These are phyloP conservation scores for Penicillium soppii DNA, from an alignment of 495 filamentous ascomycete genomes.

Conservation along the genomic window DNA sequence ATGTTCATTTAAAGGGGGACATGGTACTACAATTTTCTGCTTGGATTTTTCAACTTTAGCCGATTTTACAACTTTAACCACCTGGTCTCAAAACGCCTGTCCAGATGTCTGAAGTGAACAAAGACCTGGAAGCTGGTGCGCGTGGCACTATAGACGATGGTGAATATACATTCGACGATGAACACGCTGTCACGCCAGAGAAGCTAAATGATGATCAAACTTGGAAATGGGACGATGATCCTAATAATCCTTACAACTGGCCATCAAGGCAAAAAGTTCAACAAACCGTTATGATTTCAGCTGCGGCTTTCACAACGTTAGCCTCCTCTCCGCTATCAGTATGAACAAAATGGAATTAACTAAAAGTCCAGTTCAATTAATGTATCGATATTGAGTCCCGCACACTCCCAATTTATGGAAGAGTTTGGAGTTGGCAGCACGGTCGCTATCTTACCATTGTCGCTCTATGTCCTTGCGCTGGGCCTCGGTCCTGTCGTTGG, in stretches of 20 bases:
- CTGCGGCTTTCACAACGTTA: conserved; percentile 23
- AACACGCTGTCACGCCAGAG: background rate
- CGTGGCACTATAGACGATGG: background rate
- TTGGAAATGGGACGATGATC: conserved; percentile 22
- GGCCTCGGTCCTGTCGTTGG: conserved; percentile 59
- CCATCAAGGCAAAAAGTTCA: conserved; percentile 5
- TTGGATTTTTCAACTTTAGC: no score
- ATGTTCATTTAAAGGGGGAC: no score
- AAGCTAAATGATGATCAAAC: background rate
- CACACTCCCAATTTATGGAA: conserved; percentile 37
- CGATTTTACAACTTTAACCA: background rate
- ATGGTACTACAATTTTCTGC: no score
- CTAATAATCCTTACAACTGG: conserved; percentile 29
- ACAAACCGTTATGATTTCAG: conserved; percentile 22
- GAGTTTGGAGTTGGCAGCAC: conserved; percentile 51
- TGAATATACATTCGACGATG: background rate
- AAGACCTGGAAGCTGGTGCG: background rate
- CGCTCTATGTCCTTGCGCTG: conserved; percentile 56
- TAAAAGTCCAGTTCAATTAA: conserved; percentile 45
- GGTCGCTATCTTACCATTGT: conserved; percentile 52
- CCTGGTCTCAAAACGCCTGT: no score
- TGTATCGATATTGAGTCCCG: conserved; percentile 53
- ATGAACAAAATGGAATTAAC: background rate
- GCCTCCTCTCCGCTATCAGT: background rate
- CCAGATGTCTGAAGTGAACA: background rate